Conservation (phyloP, 176 grass and related monocot species). For the Guadua angustifolia region DNA sequence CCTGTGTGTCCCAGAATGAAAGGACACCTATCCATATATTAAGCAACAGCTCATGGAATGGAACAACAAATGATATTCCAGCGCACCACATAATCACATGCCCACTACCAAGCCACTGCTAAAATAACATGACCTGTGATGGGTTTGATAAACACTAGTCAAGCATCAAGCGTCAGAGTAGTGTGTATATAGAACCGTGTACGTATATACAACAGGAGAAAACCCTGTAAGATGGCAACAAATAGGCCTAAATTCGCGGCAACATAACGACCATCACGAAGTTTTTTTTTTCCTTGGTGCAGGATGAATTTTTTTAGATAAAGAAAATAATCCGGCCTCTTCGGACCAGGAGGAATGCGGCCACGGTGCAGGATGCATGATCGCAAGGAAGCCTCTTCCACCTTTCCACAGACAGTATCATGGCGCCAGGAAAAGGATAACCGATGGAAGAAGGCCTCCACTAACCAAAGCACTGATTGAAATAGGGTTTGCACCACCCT, state of each 20-base stretch:
- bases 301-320: too few relatives aligned
- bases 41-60: slow-evolving; percentile 16
- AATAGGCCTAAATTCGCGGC: slow-evolving; percentile 46
- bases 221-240: background rate
- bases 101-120: slow-evolving; percentile 26
- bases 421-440: slow-evolving; percentile 47
- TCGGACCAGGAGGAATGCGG: too few relatives aligned
- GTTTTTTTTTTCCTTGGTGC: slow-evolving; percentile 1
- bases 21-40: slow-evolving; percentile 31
- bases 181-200: background rate
- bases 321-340: too few relatives aligned
- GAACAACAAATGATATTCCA: background rate
- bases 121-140: background rate
- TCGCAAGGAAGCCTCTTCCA: slow-evolving; percentile 42
- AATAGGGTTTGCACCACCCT: slow-evolving; percentile 35
- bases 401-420: slow-evolving; percentile 52
- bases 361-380: slow-evolving; percentile 50
- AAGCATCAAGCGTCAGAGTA: background rate
- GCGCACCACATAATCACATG: background rate
- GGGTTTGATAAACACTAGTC: background rate
- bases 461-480: slow-evolving; percentile 48
- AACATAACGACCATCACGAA: background rate
- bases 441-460: slow-evolving; percentile 41
- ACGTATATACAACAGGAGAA: background rate
- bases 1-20: slow-evolving; percentile 13